Evolutionary conservation across 306 rosid species (phyloP).

Genomic region (Parietaria judaica): DNA sequence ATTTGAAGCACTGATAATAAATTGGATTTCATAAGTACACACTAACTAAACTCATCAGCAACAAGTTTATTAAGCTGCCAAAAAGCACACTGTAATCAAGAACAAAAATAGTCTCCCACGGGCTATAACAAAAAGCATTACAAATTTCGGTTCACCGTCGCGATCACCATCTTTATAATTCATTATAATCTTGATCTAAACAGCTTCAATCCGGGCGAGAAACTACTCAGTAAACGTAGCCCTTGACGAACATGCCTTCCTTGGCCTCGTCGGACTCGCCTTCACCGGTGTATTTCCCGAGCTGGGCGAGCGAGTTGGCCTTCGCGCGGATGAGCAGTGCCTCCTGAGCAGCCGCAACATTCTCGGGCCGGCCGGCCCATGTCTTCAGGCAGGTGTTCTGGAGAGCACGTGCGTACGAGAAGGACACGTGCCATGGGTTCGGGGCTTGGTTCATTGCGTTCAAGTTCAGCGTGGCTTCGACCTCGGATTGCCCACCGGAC

Average conservation of each 20-base stretch:
- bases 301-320: constrained; percentile 92
- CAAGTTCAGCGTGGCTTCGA: constrained; percentile 90
- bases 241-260: constrained; percentile 75
- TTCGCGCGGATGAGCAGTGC: constrained; percentile 67
- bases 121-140: constrained; percentile 32
- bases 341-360: constrained; percentile 83
- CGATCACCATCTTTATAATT: constrained; percentile 19
- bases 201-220: constrained; percentile 4
- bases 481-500: constrained; percentile 99
- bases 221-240: constrained; percentile 58
- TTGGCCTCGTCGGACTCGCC: constrained; percentile 91
- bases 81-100: constrained; percentile 32
- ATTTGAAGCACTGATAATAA: constrained; percentile 12
- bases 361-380: constrained; percentile 89
- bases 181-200: constrained; percentile 20
- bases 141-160: constrained; percentile 11
- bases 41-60: constrained; percentile 41
- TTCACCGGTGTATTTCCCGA: constrained; percentile 83
- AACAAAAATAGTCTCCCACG: constrained; percentile 69
- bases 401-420: constrained; percentile 96
- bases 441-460: constrained; percentile 69
- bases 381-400: constrained; percentile 86
- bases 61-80: constrained; percentile 39
- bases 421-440: constrained; percentile 96
- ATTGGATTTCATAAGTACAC: constrained; percentile 20